A percentile compares a stretch with the other conserved stretches of the same genome.
Evolutionary conservation across 495 filamentous ascomycete genomes (phyloP).

Genomic region (Cladorrhinum samala): DNA sequence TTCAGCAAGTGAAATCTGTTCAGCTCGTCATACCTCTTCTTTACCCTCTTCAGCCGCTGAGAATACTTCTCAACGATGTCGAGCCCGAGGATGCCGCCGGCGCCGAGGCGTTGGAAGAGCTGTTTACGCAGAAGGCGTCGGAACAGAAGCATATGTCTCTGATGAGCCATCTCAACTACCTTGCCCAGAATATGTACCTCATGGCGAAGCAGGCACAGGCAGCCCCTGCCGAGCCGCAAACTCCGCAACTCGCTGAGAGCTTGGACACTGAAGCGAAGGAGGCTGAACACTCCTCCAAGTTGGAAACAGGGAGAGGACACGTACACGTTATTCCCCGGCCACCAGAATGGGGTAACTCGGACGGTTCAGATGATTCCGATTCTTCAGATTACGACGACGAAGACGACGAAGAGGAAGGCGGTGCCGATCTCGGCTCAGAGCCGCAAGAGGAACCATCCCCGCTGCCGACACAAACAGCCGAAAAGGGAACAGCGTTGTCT

Average conservation of each 20-base stretch:
- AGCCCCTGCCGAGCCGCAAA: background rate
- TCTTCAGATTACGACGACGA: conserved; percentile 26
- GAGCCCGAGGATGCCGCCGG: conserved; percentile 52
- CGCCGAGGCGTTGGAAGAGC: conserved; percentile 54
- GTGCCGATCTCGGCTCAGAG: conserved; percentile 35
- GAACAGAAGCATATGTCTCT: conserved; percentile 56
- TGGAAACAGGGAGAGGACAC: conserved; percentile 51
- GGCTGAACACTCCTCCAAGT: conserved; percentile 18
- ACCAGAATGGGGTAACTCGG: conserved; percentile 65
- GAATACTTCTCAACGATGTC: conserved; percentile 59
- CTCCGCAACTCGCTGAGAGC: background rate
- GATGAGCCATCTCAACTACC: conserved; percentile 70
- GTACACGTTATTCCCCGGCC: conserved; percentile 73
- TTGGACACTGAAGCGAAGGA: conserved; percentile 21
- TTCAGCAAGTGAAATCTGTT: conserved; percentile 59
- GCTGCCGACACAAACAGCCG: conserved; percentile 31
- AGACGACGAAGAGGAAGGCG: conserved; percentile 44
- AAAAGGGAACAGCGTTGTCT: conserved; percentile 69
- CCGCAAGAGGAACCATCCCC: conserved; percentile 30
- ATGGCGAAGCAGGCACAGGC: conserved; percentile 61
- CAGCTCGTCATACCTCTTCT: conserved; percentile 64
- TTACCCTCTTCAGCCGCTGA: conserved; percentile 67
- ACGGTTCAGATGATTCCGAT: conserved; percentile 31
- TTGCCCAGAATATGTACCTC: conserved; percentile 65
- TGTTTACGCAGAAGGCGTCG: conserved; percentile 55